Evolutionary conservation across 371 early-diverging fungal genomes (phyloP).

Genomic region (Rhizopus stolonifer): DNA sequence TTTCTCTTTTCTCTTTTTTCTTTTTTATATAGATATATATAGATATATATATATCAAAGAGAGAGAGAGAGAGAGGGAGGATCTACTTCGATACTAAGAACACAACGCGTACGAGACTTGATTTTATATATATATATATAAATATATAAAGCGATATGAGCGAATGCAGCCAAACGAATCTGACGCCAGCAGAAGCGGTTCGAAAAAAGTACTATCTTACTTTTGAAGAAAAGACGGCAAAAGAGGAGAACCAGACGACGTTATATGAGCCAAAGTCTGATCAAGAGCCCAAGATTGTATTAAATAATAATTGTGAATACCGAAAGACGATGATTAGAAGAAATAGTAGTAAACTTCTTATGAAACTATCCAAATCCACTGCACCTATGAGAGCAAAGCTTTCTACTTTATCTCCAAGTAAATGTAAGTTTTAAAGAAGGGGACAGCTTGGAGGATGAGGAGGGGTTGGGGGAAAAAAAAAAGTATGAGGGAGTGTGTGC

Average conservation of each 20-base stretch:
- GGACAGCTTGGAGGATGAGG: slow-evolving; percentile 6
- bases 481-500: background rate
- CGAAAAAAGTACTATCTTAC: slow-evolving; percentile 42
- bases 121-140: background rate
- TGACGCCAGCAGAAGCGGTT: slow-evolving; percentile 43
- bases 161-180: slow-evolving; percentile 50
- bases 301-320: slow-evolving; percentile 20
- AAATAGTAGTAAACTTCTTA: slow-evolving; percentile 28
- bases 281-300: slow-evolving; percentile 33
- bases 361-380: slow-evolving; percentile 42
- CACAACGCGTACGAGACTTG: too few relatives aligned
- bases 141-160: slow-evolving; percentile 35
- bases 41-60: too few relatives aligned
- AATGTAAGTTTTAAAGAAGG: slow-evolving; percentile 17
- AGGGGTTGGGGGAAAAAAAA: background rate
- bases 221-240: slow-evolving; percentile 16
- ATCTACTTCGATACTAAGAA: too few relatives aligned
- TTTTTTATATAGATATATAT: too few relatives aligned
- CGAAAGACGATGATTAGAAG: slow-evolving; percentile 14
- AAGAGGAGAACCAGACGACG: slow-evolving; percentile 16
- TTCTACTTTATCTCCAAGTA: slow-evolving; percentile 40
- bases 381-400: slow-evolving; percentile 50
- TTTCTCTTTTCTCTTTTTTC: slow-evolving; percentile 5
- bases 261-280: slow-evolving; percentile 29
- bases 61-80: too few relatives aligned